Evolutionary conservation across 257 asterid species (phyloP), one percentile per base, ranked within the genome.

Genomic region (Catharanthus roseus): DNA sequence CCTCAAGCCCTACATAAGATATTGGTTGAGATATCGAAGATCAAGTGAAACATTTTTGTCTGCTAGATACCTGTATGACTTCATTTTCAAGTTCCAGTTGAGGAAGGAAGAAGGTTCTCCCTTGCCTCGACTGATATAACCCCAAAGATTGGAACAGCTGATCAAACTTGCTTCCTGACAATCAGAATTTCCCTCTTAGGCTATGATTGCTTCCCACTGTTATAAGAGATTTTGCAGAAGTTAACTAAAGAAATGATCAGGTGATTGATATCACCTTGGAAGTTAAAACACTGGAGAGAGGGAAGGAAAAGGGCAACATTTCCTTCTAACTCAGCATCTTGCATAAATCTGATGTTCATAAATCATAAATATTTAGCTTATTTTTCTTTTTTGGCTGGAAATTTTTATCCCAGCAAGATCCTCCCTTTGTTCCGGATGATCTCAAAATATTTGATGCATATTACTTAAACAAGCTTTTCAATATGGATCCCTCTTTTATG

Each of bases 1-100:
- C 99, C 99, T 71, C 99, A 89, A 84, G 97, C 95, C 34, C 77
- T 95, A 65, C 97, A 95, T 78, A 95, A 83, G 80, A 71, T 80
- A 60, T 79, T 95, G 64, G 89, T 88, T 23, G 97, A 95, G 71
- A 88, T 95, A 73, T 87, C 97, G 24, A 87, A 74, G 82, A 86
- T 87, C 78, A 82, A 78, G 5, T 82, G 78, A 85, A n/a, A 61
- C 57, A 58, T 42, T 47, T 23, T 64, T 70, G 9, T 50, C 29
- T 31, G 26, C 16, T 36, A 23, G 64, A n/a, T n/a, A n/a, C n/a
- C n/a, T n/a, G n/a, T n/a, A n/a, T n/a, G n/a, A n/a, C n/a, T 66
- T 33, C 28, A 49, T 66, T 44, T 45, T 72, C 0, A 36, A 55
- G 16, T 54, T 54, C 58, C 67, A n/a, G n/a, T n/a, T n/a, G n/a